phyloP scores from a whole-genome alignment of 1,284 basidiomycete species.

The Ustilago sp. region DNA sequence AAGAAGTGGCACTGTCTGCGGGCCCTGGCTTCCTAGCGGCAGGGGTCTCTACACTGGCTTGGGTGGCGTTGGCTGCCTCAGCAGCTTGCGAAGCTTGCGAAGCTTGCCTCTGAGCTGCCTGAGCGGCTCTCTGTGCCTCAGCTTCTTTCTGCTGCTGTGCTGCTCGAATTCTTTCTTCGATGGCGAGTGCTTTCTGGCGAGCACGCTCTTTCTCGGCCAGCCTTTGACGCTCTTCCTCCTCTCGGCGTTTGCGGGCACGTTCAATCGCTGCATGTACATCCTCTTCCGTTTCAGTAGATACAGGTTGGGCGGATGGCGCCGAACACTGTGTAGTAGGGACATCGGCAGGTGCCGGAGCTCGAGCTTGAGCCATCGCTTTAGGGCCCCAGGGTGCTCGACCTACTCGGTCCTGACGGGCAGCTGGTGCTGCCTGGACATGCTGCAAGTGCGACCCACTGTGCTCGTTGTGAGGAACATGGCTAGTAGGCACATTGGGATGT shows the following conservation, averaged over 20 bases:
- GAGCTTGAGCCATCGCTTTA: conserved; percentile 22
- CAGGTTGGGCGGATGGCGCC: neutral
- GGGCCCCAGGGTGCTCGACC: conserved; percentile 40
- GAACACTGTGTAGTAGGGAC: neutral
- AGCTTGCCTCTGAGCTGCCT: conserved; percentile 11
- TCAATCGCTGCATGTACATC: conserved; percentile 65
- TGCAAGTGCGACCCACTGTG: conserved; percentile 10
- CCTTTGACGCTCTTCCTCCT: conserved; percentile 63
- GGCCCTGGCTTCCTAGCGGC: conserved; percentile 27
- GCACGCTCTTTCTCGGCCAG: conserved; percentile 63
- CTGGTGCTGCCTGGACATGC: neutral
- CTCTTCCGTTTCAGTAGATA: conserved; percentile 28
- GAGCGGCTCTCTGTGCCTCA: conserved; percentile 38
- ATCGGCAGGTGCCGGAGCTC: conserved; percentile 7
- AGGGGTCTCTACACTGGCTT: conserved; percentile 2
- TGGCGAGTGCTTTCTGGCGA: conserved; percentile 60
- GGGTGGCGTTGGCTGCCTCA: conserved; percentile 7
- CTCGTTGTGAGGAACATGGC: neutral
- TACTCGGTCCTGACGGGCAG: conserved; percentile 2
- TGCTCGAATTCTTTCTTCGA: conserved; percentile 60
- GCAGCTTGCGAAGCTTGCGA: neutral
- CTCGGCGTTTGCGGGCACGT: conserved; percentile 62
- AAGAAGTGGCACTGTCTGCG: conserved; percentile 45
- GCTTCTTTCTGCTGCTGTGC: conserved; percentile 49
- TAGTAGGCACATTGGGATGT: conserved; percentile 9